Percentiles rank a stretch among this genome's conserved stretches.
These are phyloP conservation scores for Salvia sclarea DNA, from an alignment of 305 asterid genomes.

Conservation along the genomic window DNA sequence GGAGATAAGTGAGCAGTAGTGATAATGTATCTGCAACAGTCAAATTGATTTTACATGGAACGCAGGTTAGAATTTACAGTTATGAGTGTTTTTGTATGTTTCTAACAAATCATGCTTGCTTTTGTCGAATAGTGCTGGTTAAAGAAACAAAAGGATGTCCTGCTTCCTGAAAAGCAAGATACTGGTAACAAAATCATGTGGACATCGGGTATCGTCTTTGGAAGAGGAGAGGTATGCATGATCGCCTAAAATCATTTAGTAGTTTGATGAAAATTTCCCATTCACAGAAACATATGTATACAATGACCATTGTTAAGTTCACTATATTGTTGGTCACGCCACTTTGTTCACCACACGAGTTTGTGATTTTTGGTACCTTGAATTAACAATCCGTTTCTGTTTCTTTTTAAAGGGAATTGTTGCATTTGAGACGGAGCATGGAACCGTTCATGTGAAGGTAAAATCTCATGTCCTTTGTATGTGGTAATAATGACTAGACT, in stretches of 20 bases:
- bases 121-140: constrained; percentile 98
- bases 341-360: background rate
- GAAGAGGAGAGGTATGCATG: constrained; percentile 78
- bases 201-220: constrained; percentile 84
- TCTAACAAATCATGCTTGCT: no score
- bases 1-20: constrained; percentile 7
- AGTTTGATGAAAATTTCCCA: constrained; percentile 9
- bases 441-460: constrained; percentile 81
- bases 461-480: background rate
- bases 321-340: background rate
- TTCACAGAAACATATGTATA: no score
- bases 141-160: constrained; percentile 84
- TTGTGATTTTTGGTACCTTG: background rate
- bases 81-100: background rate
- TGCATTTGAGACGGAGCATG: constrained; percentile 70
- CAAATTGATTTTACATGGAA: background rate
- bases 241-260: constrained; percentile 1
- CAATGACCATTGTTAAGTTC: no score
- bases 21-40: background rate
- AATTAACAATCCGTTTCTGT: constrained; percentile 13
- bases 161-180: constrained; percentile 62
- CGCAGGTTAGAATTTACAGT: background rate
- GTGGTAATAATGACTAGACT: constrained; percentile 12
- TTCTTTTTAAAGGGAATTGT: constrained; percentile 63
- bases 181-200: constrained; percentile 60